Base-by-base conservation (phyloP, 176 grass and related monocot genomes). In the Juncus inflexus region DNA sequence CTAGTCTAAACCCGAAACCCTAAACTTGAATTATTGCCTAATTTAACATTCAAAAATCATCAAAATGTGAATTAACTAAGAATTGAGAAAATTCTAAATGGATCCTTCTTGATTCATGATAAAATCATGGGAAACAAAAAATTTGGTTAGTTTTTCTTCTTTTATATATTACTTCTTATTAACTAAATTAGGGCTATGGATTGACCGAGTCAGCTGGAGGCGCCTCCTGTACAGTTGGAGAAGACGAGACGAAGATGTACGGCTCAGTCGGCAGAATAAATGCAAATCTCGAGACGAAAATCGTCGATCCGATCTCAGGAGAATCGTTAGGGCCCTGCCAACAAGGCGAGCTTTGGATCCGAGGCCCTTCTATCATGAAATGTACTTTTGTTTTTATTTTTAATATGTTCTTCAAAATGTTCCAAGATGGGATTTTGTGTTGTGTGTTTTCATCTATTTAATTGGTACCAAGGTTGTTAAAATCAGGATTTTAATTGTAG, bases 341-440 rank as follows among this genome's bases (percentile, higher is more conserved):
- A 47, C 76, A 37, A 40, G 89, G 85, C 12, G 89, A 94, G 64
- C 73, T 94, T 35, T 89, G 84, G 81, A 2, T 94, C 50, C 37
- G 76, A 13, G 81, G 89, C 2, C 89, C 89, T 3, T 14, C 66
- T 5, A 15, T 85, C 52, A 89, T 94, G 89, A 88, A 82, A 83
- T 84, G 89, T 72, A 55, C 53, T 28, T 47, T 6, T 5, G 9
- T 9, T 41, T 7, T 19, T 38, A n/a, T 65, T 58, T 51, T 4
- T 62, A 41, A 50, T 4, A 16, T 38, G 2, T 64, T 40, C 40
- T 43, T 51, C 42, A 49, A 36, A 47, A 9, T 5, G 43, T 9
- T 47, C 43, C 19, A 47, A 47, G 9, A 47, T 47, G 43, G 43
- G 9, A 47, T 47, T 47, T 47, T 28, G 19, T 28, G 19, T 6